Base-by-base conservation (phyloP, 768 basidiomycete species). In the Mycena kentingensis region DNA sequence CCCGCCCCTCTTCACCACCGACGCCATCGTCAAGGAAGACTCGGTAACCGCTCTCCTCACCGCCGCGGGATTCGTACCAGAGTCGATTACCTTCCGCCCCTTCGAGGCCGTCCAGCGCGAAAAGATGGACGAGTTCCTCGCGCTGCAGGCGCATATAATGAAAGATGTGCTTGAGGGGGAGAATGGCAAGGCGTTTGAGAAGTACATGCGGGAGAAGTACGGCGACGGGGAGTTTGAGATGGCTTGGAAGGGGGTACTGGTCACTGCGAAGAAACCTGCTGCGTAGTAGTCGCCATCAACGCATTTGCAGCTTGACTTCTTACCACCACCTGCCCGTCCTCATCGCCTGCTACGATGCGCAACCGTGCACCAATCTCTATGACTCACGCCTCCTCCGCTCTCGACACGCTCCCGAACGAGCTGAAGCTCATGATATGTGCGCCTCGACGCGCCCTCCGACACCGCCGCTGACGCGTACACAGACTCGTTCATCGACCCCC, bases 161-260 rank as follows among this genome's bases (percentile, higher is more conserved):
- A 10, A 18, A 6, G 10, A 5, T 2, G 21, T 38, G 0, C 26
- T 55, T 15, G 37, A 28, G n/a, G 46, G 46, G 12, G 51, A 48
- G 32, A 18, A 3, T 13, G 38, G 34, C 36, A 27, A 59, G 45
- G 39, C 26, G 24, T 51, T 53, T 10, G 29, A 49, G n/a, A 38
- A 37, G 27, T 46, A 46, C 18, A 54, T 50, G 44, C 32, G 22
- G 39, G 28, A 34, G 31, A 15, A 38, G 35, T 49, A 49, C 37
- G 44, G 58, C 19, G 51, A 58, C n/a, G 51, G 47, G 4, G 43
- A 50, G 0, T 51, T 51, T 19, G 19, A 16, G 25, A 29, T 42
- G 52, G 51, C 38, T 16, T 47, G 44, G 59, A 29, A 47, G 37
- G 46, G 43, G 32, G 22, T 43, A n/a, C 46, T 51, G 11, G 31